Evolutionary conservation across 129 eudicot genomes (phyloP).

Genomic region (sunflower (Helianthus annuus)): DNA sequence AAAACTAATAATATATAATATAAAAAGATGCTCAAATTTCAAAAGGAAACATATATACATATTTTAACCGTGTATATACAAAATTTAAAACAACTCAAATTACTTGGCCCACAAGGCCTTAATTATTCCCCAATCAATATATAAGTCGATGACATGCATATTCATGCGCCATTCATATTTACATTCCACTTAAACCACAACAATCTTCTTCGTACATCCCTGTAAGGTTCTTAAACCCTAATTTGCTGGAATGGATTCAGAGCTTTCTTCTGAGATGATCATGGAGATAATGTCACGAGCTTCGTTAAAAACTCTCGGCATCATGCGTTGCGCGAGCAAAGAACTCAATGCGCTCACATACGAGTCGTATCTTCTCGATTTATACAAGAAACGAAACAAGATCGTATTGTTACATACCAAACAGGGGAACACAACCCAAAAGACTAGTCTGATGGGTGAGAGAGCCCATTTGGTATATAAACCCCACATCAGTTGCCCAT

Average conservation of each 20-base stretch:
- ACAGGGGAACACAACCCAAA: too few relatives aligned
- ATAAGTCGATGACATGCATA: too few relatives aligned
- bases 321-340: neutral
- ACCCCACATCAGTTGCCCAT: too few relatives aligned
- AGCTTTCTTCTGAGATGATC: too few relatives aligned
- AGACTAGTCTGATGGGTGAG: too few relatives aligned
- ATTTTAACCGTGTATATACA: too few relatives aligned
- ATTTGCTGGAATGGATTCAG: too few relatives aligned
- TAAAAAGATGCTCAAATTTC: neutral
- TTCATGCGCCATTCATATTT: neutral
- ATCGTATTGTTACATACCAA: too few relatives aligned
- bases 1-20: neutral
- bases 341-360: neutral
- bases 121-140: neutral
- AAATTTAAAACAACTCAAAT: neutral
- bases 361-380: neutral
- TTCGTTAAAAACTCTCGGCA: too few relatives aligned
- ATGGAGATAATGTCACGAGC: too few relatives aligned
- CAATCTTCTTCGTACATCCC: neutral
- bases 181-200: neutral
- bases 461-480: too few relatives aligned
- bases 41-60: neutral
- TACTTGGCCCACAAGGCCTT: neutral
- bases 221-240: neutral
- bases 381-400: neutral